Base-by-base conservation (phyloP, 805 yeast genomes). In the Metschnikowia sp. region DNA sequence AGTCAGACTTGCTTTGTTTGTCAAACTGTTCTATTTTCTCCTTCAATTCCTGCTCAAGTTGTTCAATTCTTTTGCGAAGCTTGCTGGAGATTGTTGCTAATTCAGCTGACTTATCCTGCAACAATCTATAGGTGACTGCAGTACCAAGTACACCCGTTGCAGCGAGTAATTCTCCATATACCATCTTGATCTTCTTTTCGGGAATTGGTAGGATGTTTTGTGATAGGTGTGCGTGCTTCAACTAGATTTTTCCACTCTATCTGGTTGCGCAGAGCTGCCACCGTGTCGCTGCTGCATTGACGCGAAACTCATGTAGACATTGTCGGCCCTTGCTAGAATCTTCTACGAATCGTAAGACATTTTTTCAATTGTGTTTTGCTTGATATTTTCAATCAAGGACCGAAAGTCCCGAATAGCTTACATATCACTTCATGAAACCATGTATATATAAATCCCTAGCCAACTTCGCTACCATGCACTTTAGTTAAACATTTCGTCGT, bases 101-200 rank as follows among this genome's bases (percentile, higher is more conserved):
- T 31, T 42, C 45, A 10, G 37, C 47, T 7, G 45, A 34, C 19
- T 49, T 42, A 22, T 42, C 45, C 32, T 47, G 44, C 45, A 42
- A 45, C 45, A 49, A 39, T 33, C 40, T 39, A 32, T 45, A 49
- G 37, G 47, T 42, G 33, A 46, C 33, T 8, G 44, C 49, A 11
- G 50, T 44, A 10, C 49, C 45, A 32, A 49, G 28, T 12, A 47
- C 45, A 5, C 48, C 45, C n/a, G 45, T 15, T 9, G 39, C 40
- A 18, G 43, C 29, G 10, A 49, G 10, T 37, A 44, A 47, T 42
- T 49, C 52, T 46, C 35, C 40, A 12, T 45, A 45, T 22, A 45
- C 48, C 48, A 45, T 45, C 12, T 31, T 12, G 4, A 18, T 4
- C 19, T 32, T 12, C 3, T 32, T 10, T 36, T 18, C 29, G 8